Percentiles rank a stretch among this genome's conserved stretches.
These are phyloP conservation scores for Akanthomyces muscarius DNA, from an alignment of 2,329 filamentous ascomycete genomes.

Conservation along the genomic window DNA sequence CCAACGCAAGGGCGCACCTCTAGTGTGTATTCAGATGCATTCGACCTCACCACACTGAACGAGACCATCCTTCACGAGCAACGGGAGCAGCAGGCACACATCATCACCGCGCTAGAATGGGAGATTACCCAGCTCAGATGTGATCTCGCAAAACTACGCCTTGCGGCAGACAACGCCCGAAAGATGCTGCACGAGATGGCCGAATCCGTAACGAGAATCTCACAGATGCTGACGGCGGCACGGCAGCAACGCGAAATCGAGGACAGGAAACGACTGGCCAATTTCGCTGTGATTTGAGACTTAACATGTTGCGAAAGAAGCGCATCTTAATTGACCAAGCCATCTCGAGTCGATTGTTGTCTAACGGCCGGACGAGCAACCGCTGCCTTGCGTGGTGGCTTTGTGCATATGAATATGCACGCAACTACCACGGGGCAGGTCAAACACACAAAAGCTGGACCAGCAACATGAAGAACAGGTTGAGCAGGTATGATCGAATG, in stretches of 20 bases:
- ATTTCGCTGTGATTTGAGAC: not conserved
- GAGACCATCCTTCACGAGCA: not conserved
- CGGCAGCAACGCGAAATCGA: not conserved
- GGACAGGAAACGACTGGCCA: conserved; percentile 2
- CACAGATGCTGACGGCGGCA: not conserved
- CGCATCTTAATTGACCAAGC: not conserved
- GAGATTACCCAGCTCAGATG: not conserved
- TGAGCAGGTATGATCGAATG: not conserved
- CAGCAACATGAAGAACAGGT: not conserved
- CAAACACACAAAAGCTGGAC: not conserved
- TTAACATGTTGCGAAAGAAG: not conserved
- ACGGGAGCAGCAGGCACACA: not conserved
- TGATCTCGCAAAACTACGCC: not conserved
- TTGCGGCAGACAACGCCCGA: not conserved
- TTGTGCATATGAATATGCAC: not conserved
- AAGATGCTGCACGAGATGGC: not conserved
- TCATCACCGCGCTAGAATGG: not conserved
- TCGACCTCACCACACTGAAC: not conserved
- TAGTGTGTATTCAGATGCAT: not conserved
- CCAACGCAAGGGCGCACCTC: not conserved
- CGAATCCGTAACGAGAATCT: not conserved
- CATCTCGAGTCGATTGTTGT: not conserved
- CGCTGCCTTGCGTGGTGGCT: not conserved
- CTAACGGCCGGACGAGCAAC: not conserved
- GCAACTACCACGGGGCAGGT: not conserved